These are phyloP conservation scores for Aspergillus sergii DNA, from an alignment of 2,329 filamentous ascomycete genomes.

Conservation along the genomic window DNA sequence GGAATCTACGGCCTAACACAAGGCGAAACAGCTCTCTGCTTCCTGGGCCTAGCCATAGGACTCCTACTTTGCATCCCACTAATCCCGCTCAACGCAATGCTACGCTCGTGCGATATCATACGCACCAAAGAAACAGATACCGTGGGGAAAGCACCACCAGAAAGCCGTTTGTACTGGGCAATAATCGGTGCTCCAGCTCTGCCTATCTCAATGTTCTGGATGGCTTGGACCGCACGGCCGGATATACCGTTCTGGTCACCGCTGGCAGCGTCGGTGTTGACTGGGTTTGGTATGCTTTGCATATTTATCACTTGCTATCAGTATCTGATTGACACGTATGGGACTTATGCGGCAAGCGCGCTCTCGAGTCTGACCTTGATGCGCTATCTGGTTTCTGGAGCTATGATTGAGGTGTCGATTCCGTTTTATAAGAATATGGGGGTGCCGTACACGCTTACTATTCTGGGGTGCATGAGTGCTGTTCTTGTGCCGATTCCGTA, in stretches of 20 bases:
- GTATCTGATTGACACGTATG: conserved; percentile 63
- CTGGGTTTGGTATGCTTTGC: conserved; percentile 54
- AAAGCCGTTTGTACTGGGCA: conserved; percentile 58
- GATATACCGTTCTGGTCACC: conserved; percentile 49
- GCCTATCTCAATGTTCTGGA: conserved; percentile 60
- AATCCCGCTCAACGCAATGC: background rate
- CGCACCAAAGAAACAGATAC: background rate
- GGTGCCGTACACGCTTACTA: conserved; percentile 47
- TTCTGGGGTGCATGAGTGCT: conserved; percentile 42
- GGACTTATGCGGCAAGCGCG: conserved; percentile 54
- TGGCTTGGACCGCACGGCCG: conserved; percentile 54
- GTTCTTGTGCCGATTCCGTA: conserved; percentile 49
- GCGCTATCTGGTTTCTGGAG: conserved; percentile 46
- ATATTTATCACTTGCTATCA: conserved; percentile 57
- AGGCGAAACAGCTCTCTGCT: conserved; percentile 52
- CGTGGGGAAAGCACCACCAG: conserved; percentile 38
- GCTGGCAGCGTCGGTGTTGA: conserved; percentile 52
- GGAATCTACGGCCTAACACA: conserved; percentile 51
- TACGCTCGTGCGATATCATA: background rate
- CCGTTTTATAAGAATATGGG: conserved; percentile 48
- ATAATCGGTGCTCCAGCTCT: conserved; percentile 56
- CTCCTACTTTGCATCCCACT: background rate
- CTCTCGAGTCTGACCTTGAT: conserved; percentile 48
- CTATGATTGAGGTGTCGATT: conserved; percentile 38
- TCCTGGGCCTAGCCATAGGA: conserved; percentile 52